Base-by-base conservation (phyloP, 164 flowering plant genomes). In the Aristolochia californica region DNA sequence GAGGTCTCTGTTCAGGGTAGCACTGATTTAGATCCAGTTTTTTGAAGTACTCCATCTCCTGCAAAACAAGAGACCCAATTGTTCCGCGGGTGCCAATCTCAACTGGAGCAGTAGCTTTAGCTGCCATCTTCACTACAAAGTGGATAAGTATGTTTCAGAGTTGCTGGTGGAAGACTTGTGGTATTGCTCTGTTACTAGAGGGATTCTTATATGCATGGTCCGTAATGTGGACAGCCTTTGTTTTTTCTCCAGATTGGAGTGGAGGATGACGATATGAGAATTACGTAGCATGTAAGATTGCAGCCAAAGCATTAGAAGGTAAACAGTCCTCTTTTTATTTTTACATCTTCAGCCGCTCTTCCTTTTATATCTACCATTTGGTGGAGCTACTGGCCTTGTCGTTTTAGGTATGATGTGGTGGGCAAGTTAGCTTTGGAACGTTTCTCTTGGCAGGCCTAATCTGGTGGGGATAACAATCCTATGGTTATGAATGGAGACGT, bases 81-180 rank as follows among this genome's bases (percentile, higher is more conserved):
- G 88, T 82, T 43, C 89, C 91, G 70, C 62, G 66, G 47, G 87
- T 77, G 52, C 91, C 91, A n/a, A 87, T 68, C 53, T 80, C 68
- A 5, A 66, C 68, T 1, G 83, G 85, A 52, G 64, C 51, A 16
- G 61, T 63, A 57, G 70, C 66, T 26, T 56, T 23, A 13, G 54
- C 30, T 43, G 76, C 66, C 79, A 76, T 74, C 18, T 62, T 58
- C 62, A 55, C 20, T 53, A 57, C 20, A n/a, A 24, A 38, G 53
- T 30, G 40, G 57, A 17, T 47, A 17, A 20, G 50, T 4, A 47
- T 47, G 10, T 4, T 17, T 2, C 22, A n/a, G 22, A 47, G 0
- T 20, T 47, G 18, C 50, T 47, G 50, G 50, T 47, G 50, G 50
- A 47, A 20, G 50, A 47, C 18, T 16, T 11, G 5, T 47, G 50